Evolutionary conservation across 768 basidiomycete genomes (phyloP).

Genomic region (Phlebiopsis flavidoalba): DNA sequence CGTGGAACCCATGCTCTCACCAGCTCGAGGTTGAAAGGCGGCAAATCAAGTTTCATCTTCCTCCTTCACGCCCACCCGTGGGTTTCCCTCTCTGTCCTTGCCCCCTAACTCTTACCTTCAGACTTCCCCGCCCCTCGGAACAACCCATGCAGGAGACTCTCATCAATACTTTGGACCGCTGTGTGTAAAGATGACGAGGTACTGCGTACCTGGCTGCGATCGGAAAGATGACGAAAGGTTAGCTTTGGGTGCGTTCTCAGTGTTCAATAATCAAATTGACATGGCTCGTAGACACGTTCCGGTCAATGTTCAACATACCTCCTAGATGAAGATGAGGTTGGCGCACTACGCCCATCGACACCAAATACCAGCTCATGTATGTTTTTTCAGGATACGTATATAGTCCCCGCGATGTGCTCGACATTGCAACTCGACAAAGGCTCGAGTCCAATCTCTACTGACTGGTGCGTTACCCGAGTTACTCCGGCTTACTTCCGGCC

Average conservation of each 20-base stretch:
- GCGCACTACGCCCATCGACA: neutral
- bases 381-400: neutral
- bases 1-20: neutral
- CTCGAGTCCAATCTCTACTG: neutral
- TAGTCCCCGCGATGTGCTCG: neutral
- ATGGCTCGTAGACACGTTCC: neutral
- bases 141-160: slow-evolving; percentile 19
- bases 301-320: neutral
- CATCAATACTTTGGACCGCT: slow-evolving; percentile 18
- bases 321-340: neutral
- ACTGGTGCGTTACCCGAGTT: slow-evolving; percentile 7
- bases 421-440: neutral
- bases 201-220: slow-evolving; percentile 20
- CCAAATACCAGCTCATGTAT: neutral
- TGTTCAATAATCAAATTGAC: neutral
- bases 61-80: slow-evolving; percentile 10
- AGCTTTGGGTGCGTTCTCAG: slow-evolving; percentile 1
- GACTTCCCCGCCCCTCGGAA: neutral
- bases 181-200: slow-evolving; percentile 14
- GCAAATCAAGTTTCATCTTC: slow-evolving; percentile 16
- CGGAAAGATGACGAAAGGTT: slow-evolving; percentile 17
- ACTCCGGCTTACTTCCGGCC: neutral
- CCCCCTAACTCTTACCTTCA: neutral
- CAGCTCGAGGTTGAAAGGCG: slow-evolving; percentile 1
- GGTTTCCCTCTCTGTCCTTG: slow-evolving; percentile 6